Base-by-base conservation (phyloP, 2,329 filamentous ascomycete genomes). In the Talaromyces sp. region DNA sequence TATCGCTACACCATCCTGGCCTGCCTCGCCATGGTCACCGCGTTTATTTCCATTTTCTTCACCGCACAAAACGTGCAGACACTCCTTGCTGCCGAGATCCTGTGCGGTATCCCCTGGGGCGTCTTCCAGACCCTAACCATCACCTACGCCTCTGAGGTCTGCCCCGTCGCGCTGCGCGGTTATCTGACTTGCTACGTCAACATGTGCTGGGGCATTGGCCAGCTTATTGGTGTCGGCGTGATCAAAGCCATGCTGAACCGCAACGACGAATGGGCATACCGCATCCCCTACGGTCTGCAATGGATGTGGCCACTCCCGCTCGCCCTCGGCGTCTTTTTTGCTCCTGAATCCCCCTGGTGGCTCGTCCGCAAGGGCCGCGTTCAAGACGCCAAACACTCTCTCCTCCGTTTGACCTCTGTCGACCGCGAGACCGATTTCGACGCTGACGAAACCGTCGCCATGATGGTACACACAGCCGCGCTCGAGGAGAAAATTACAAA, bases 381-480 rank as follows among this genome's bases (percentile, higher is more conserved):
- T 0, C 73, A 78, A n/a, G 77, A 81, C 33, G 80, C 80, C 22
- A 82, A 81, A 66, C 73, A 72, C 55, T 64, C 76, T 5, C 67
- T 78, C 28, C 65, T 72, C 55, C 71, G 78, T 61, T 66, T 87
- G 61, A 82, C 84, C n/a, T n/a, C n/a, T n/a, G n/a, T 73, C 15
- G 69, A 73, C 8, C 65, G 68, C 2, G 87, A 91, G 63, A 88
- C 85, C 0, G 84, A 88, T 63, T 93, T 95, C 68, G 85, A 96
- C 69, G 85, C 89, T 11, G 89, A 96, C 64, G 91, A 95, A 76
- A 95, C 91, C 0, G 82, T 96, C 56, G 88, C 90, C 68, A 96
- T 96, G 91, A 96, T 96, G 90, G 86, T 92, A 1, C 91, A 96
- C 71, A 96, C 92, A 0, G 93, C 90, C 0, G 88, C 89, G 0